phyloP scores from a whole-genome alignment of 2,329 filamentous ascomycete species.

The Pseudogymnoascus sp. region DNA sequence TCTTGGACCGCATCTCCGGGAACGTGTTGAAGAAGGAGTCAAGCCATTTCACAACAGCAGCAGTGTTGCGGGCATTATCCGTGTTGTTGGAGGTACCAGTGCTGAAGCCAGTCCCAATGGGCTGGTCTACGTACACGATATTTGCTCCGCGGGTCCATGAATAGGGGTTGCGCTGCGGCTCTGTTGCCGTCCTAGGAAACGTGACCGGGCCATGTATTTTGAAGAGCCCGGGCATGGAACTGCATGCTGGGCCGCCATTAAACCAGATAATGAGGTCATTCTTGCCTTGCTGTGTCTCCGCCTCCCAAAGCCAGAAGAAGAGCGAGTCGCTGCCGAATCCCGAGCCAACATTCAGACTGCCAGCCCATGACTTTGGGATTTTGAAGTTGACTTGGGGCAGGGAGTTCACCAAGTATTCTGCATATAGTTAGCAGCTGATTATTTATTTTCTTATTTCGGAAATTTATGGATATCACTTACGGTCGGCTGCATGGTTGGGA shows the following conservation, averaged over 20 bases:
- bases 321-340: not conserved
- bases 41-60: constrained; percentile 6
- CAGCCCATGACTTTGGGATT: constrained; percentile 12
- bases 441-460: not conserved
- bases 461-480: not conserved
- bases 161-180: constrained; percentile 24
- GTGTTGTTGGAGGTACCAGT: constrained; percentile 14
- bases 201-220: constrained; percentile 11
- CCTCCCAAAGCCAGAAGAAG: constrained; percentile 13
- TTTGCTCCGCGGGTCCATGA: constrained; percentile 27
- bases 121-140: constrained; percentile 27
- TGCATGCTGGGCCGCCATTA: constrained; percentile 10
- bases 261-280: constrained; percentile 12
- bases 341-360: not conserved
- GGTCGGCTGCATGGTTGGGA: not conserved
- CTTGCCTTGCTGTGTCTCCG: not conserved
- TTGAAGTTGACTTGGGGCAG: constrained; percentile 8
- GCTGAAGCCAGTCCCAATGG: constrained; percentile 26
- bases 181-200: not conserved
- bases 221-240: constrained; percentile 5
- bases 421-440: not conserved
- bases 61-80: not conserved
- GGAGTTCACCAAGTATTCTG: constrained; percentile 10
- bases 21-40: constrained; percentile 5
- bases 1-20: constrained; percentile 1